These are phyloP conservation scores for Angophora floribunda DNA, from an alignment of 345 rosid species.

Conservation along the genomic window DNA sequence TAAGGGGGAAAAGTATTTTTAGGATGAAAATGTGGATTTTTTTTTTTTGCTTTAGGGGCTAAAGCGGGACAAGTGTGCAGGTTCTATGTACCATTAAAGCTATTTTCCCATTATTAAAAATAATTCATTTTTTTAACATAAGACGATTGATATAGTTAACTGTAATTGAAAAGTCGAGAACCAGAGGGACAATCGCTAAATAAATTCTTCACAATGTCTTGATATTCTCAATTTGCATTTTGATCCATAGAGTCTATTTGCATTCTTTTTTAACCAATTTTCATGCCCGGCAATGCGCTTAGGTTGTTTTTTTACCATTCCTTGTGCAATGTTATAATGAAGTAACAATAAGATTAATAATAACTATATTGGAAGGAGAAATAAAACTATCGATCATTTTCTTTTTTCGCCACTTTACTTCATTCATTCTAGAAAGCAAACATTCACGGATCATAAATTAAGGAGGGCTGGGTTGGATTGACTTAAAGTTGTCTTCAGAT, in stretches of 20 bases:
- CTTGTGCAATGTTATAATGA: background rate
- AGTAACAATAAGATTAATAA: background rate
- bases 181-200: background rate
- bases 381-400: background rate
- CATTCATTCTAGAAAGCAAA: background rate
- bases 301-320: background rate
- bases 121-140: background rate
- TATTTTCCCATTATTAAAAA: background rate
- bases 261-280: background rate
- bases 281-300: background rate
- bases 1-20: background rate
- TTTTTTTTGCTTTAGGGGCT: background rate
- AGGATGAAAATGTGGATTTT: background rate
- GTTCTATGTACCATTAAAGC: background rate
- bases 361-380: background rate
- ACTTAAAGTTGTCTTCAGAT: background rate
- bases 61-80: background rate
- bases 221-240: background rate
- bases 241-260: background rate
- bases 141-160: background rate
- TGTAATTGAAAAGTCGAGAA: background rate
- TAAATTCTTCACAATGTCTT: fast-evolving
- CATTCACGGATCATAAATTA: background rate
- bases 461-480: background rate
- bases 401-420: background rate